Evolutionary conservation across 331 rosid species (phyloP), one percentile per base, ranked within the genome.

Genomic region (Quercus phellos): DNA sequence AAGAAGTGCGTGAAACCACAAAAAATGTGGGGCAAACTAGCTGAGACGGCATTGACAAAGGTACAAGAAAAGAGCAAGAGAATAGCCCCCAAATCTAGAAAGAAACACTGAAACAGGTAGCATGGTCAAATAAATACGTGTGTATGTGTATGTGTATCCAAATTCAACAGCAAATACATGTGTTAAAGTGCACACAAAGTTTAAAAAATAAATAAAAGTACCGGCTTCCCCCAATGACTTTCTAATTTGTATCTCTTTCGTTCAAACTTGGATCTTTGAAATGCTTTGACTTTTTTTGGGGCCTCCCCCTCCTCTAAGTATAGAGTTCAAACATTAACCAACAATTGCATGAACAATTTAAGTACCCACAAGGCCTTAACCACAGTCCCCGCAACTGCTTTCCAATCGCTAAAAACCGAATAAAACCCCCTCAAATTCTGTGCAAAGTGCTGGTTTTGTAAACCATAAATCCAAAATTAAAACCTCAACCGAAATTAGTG

Each of bases 221-320:
- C 27, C 46, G 42, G 22, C 56, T 46, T 8, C 38, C 63, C 63
- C 66, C 59, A 75, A 51, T 10, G 81, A 74, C 78, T 77, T 66
- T 46, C 42, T 42, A 55, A n/a, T 70, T 46, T 8, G 17, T 53
- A 42, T 67, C n/a, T 3, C 61, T 79, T 72, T 43, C 77, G 69
- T 87, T 84, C 82, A 85, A 84, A 81, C 86, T 73, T 85, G 51
- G 83, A 84, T 80, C 74, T 81, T 80, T 5, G 77, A 80, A 80
- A 55, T 51, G 24, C 38, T 76, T 76, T 61, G 79, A 72, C 79
- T 63, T 85, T 63, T 85, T 79, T 83, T 61, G 80, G 78, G 80
- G 53, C 53, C 77, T 78, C 68, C 32, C 69, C 77, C 77, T 63
- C 63, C 58, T 83, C 29, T 7, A 34, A 34, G 8, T 34, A 34